Conservation (phyloP, 768 basidiomycete species). For the Tylopilus balloui region DNA sequence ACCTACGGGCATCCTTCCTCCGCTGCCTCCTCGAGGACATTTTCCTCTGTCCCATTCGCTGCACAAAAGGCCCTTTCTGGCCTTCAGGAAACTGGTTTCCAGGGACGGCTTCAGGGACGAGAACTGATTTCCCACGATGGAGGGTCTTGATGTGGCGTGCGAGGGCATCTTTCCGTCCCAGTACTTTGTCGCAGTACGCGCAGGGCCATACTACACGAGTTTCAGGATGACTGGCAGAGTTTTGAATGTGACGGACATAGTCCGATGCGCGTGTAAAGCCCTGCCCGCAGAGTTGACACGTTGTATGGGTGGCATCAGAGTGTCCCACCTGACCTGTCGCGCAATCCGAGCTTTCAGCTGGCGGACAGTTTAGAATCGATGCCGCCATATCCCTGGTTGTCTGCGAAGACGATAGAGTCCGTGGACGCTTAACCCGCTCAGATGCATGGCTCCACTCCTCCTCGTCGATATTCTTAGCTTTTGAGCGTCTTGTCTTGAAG, state of each 20-base stretch:
- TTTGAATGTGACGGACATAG: conserved; percentile 19
- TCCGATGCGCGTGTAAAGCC: conserved; percentile 22
- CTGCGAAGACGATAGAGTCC: background rate
- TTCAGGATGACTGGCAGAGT: conserved; percentile 20
- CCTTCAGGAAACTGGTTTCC: background rate
- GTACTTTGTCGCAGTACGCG: conserved; percentile 11
- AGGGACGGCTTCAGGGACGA: background rate
- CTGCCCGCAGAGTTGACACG: conserved; percentile 14
- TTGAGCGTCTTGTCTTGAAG: conserved; percentile 9
- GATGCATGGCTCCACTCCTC: conserved; percentile 19
- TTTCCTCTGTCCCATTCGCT: conserved; percentile 8
- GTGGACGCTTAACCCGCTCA: conserved; percentile 6
- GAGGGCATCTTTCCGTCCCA: conserved; percentile 29
- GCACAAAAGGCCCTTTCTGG: background rate
- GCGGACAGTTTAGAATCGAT: background rate
- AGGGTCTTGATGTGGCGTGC: conserved; percentile 19
- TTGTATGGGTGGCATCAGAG: background rate
- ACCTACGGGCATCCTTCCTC: conserved; percentile 6
- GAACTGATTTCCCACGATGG: conserved; percentile 4
- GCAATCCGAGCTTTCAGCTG: background rate
- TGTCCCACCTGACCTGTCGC: background rate
- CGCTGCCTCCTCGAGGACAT: background rate
- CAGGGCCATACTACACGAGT: conserved; percentile 27
- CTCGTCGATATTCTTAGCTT: conserved; percentile 15
- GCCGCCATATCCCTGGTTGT: background rate